Conservation (phyloP, 2,329 filamentous ascomycete genomes). For the Sphaceloma murrayae region DNA sequence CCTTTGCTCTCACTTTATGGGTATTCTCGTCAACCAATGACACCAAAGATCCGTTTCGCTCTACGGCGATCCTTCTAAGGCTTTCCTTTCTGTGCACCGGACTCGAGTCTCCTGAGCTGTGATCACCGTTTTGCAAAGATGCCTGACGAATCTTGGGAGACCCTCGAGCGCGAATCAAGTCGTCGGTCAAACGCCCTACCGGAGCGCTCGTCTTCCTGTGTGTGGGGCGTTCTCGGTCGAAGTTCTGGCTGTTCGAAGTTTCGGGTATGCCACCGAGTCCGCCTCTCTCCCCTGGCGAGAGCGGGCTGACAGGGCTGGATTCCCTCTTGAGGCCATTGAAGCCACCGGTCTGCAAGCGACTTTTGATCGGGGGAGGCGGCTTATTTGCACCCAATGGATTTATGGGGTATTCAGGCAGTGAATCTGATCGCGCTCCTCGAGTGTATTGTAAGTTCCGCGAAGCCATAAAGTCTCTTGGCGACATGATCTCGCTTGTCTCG, state of each 20-base stretch:
- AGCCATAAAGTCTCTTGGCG: constrained; percentile 14
- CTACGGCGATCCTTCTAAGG: constrained; percentile 14
- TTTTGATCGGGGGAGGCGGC: neutral
- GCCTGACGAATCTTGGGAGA: constrained; percentile 14
- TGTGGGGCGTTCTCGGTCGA: constrained; percentile 5
- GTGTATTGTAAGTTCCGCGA: constrained; percentile 12
- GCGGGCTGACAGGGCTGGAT: constrained; percentile 5
- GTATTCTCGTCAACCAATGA: constrained; percentile 15
- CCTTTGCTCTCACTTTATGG: constrained; percentile 5
- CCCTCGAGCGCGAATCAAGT: constrained; percentile 11
- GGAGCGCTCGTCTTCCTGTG: constrained; percentile 15
- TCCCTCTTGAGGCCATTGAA: neutral
- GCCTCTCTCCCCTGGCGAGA: neutral
- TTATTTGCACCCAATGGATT: neutral
- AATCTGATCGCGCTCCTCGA: constrained; percentile 8
- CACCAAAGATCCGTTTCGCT: constrained; percentile 13
- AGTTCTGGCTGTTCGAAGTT: neutral
- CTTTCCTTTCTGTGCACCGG: constrained; percentile 12
- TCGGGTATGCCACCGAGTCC: constrained; percentile 5
- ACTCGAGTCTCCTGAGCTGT: neutral
- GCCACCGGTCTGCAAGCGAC: constrained; percentile 1
- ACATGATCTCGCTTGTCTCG: constrained; percentile 15
- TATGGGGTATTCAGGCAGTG: neutral
- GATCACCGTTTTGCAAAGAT: constrained; percentile 6
- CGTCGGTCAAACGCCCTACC: constrained; percentile 2